Evolutionary conservation across 2,329 filamentous ascomycete species (phyloP).

Genomic region (Colletotrichum phormii): DNA sequence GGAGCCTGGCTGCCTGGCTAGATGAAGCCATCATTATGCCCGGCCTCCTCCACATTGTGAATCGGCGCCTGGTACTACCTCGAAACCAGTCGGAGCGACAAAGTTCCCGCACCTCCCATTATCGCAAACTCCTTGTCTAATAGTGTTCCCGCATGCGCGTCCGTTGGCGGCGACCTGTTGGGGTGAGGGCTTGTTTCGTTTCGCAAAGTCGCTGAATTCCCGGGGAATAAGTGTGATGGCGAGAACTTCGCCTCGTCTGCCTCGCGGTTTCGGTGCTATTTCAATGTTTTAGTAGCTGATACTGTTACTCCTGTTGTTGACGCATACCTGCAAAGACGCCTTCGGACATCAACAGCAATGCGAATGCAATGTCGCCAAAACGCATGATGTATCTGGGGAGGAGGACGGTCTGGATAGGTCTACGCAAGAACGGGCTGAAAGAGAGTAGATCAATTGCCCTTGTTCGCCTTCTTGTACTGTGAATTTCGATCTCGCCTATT

Average conservation of each 20-base stretch:
- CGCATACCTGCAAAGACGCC: neutral
- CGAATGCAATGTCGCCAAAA: neutral
- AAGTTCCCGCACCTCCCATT: slow-evolving; percentile 31
- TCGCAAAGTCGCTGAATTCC: neutral
- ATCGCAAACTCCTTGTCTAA: slow-evolving; percentile 19
- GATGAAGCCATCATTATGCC: neutral
- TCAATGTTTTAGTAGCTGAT: neutral
- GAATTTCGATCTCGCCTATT: rapidly evolving
- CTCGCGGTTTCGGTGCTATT: slow-evolving; percentile 11
- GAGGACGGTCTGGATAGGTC: too few species aligned
- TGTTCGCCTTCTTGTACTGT: neutral
- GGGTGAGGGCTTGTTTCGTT: neutral
- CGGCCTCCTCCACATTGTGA: neutral
- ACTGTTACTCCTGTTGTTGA: too few species aligned
- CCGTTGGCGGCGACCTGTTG: slow-evolving; percentile 18
- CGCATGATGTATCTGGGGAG: neutral
- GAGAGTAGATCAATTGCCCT: neutral
- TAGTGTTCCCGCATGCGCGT: neutral
- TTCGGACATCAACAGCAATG: neutral
- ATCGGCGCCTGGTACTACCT: slow-evolving; percentile 8
- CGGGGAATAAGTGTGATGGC: slow-evolving; percentile 2
- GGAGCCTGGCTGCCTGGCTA: too few species aligned
- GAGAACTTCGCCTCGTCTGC: slow-evolving; percentile 14
- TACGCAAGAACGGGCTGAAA: too few species aligned
- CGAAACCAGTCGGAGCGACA: slow-evolving; percentile 21